Conservation (phyloP, 768 basidiomycete genomes). For the Amanita subjunquillea region DNA sequence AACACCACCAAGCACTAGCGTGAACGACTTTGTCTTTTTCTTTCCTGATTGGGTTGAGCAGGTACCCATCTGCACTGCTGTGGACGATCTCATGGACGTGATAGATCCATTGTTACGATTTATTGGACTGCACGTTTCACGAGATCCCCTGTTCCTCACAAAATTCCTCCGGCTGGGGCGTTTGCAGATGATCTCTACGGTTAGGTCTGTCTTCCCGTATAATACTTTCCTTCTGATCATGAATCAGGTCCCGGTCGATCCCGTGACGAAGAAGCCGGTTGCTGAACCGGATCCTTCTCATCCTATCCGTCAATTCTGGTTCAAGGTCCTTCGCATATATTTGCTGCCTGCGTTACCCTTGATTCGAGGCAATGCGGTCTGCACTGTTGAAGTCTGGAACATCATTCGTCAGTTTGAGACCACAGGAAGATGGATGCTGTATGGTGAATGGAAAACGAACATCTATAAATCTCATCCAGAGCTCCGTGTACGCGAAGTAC, state of each 20-base stretch:
- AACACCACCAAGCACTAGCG: conserved; percentile 66
- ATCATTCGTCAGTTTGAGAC: conserved; percentile 74
- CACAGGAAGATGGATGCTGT: conserved; percentile 77
- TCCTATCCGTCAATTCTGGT: conserved; percentile 76
- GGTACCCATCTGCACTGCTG: conserved; percentile 50
- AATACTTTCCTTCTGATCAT: background rate
- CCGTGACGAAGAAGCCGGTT: conserved; percentile 49
- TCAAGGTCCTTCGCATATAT: conserved; percentile 65
- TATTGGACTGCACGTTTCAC: conserved; percentile 70
- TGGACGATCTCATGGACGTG: conserved; percentile 66
- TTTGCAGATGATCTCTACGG: conserved; percentile 45
- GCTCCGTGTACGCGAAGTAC: conserved; percentile 67
- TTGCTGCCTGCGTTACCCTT: conserved; percentile 83
- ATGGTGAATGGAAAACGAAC: conserved; percentile 87
- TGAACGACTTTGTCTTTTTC: conserved; percentile 82
- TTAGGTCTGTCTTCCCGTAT: conserved; percentile 12
- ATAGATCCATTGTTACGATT: conserved; percentile 75
- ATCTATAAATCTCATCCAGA: conserved; percentile 70
- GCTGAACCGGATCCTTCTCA: conserved; percentile 44
- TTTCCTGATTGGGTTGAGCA: conserved; percentile 74
- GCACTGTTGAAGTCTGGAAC: conserved; percentile 88
- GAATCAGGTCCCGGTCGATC: conserved; percentile 37
- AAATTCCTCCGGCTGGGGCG: conserved; percentile 77
- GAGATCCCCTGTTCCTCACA: conserved; percentile 68
- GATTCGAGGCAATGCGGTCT: conserved; percentile 77